A percentile compares a stretch with the other conserved stretches of the same genome.
Conservation (phyloP, 805 yeast genomes). For the Candida qinlingensis region DNA sequence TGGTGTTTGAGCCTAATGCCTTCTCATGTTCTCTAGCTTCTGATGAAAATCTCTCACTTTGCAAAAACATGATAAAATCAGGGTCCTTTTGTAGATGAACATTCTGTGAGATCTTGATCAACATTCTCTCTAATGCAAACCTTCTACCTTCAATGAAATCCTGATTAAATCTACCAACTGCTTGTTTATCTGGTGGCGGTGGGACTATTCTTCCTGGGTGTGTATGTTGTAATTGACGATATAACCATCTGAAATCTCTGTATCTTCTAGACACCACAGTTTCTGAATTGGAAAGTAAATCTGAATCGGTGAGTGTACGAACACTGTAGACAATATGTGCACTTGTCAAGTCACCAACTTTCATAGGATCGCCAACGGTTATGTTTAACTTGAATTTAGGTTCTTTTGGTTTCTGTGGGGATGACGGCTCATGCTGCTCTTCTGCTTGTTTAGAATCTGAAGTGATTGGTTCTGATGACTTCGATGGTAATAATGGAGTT, state of each 20-base stretch:
- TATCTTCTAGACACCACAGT: constrained; percentile 75
- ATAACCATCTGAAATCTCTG: constrained; percentile 90
- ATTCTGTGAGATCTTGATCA: constrained; percentile 58
- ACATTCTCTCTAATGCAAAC: constrained; percentile 80
- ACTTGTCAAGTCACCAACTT: constrained; percentile 84
- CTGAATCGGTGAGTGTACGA: constrained; percentile 44
- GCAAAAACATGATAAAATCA: constrained; percentile 75
- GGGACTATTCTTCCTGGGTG: constrained; percentile 92
- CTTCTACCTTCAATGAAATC: constrained; percentile 86
- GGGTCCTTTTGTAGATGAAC: constrained; percentile 58
- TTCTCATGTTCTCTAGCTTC: constrained; percentile 62
- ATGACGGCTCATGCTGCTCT: not conserved
- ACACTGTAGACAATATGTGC: constrained; percentile 88
- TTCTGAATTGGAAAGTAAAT: constrained; percentile 32
- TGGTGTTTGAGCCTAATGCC: constrained; percentile 44
- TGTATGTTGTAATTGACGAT: constrained; percentile 76
- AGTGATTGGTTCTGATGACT: constrained; percentile 5
- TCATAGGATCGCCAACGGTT: constrained; percentile 82
- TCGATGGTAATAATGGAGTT: constrained; percentile 23
- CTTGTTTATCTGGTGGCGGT: constrained; percentile 94
- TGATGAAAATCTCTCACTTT: constrained; percentile 64
- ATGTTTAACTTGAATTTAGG: constrained; percentile 43
- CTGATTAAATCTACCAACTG: constrained; percentile 86
- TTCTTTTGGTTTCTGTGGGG: not conserved
- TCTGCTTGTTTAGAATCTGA: constrained; percentile 8